Evolutionary conservation across 352 stramenopile species (phyloP), one percentile per base, ranked within the genome.

Genomic region (Phytopythium helicoides): DNA sequence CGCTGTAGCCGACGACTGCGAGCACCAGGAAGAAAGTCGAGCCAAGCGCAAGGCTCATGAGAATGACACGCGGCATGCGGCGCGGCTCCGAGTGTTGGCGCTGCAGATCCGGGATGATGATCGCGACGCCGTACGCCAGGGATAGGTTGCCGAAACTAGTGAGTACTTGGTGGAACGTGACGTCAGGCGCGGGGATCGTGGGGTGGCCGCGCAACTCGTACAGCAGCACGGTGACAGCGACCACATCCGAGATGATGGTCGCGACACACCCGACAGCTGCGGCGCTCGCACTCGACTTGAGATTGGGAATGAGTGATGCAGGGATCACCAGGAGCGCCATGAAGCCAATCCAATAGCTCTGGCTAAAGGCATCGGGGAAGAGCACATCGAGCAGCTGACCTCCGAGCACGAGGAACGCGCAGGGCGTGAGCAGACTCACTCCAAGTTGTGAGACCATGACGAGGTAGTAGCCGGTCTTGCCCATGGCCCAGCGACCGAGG

Each of bases 351-450:
- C 64, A 72, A 52, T 68, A 68, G 14, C 60, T 58, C 46, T 71
- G 57, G 22, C 58, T 72, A 52, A 81, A 81, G n/a, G 69, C 62
- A 52, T 67, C 58, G 1, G 74, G 74, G 58, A 86, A 83, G 34
- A 86, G 62, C 36, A 67, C 59, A 39, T 82, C 54, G 16, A 81
- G 62, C 10, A 83, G 50, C 12, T 60, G 73, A 25, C 73, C 72
- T 19, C 73, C 73, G 14, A 84, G 68, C 36, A 82, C 73, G 19
- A 86, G 56, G 56, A 82, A 84, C 3, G 65, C 66, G 10, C 71
- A 81, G 0, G 73, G 71, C 2, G 75, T 35, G n/a, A 85, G 48
- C 26, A 81, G 62, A 51, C 73, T 82, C 10, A 76, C 64, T 0
- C 71, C 62, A 12, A 85, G 50, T 18, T 78, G 74, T 6, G 71